Base-by-base conservation (phyloP, 495 filamentous ascomycete genomes). In the Aspergillus olivimuriae region DNA sequence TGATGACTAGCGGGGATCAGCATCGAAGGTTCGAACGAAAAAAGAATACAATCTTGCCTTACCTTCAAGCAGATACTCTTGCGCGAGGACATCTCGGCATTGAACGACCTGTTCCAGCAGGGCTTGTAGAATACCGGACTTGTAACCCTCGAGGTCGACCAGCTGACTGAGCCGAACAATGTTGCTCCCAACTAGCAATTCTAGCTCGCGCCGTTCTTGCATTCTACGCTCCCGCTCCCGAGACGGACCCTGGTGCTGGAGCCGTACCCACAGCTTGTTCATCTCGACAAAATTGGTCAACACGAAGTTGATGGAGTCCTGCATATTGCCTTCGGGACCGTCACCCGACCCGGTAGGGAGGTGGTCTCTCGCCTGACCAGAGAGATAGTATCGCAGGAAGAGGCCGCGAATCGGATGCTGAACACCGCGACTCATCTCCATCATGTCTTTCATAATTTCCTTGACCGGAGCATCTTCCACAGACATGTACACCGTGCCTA, bases 371-470 rank as follows among this genome's bases (percentile, higher is more conserved):
- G 91, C 92, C 69, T 97, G 91, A 14, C 90, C 90, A 22, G 87
- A 88, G 22, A 97, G 77, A 54, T 95, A 98, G 66, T 97, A 98
- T 60, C 92, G 80, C 49, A 98, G 68, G 63, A 98, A 98, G 30
- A 98, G 70, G 2, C 92, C 92, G 36, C 92, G 84, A 37, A 95
- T 87, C 2, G 92, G 92, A 58, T 98, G 94, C 57, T 98, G 92
- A 21, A 98, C 88, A 36, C 92, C 92, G 48, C 92, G 79, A 64
- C 87, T 95, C 92, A 98, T 98, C 68, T 98, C 92, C 92, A 98
- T 98, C 92, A 98, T 98, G 60, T 98, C 92, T 65, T 98, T 98
- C 92, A 98, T 98, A 43, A 98, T 89, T 69, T 98, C 92, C 68
- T 98, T 98, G 49, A 98, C 91, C 3, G 92, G 92, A 34, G 92